Evolutionary conservation across 805 yeast genomes (phyloP), one percentile per base, ranked within the genome.

Genomic region (Myxozyma nipponensis): DNA sequence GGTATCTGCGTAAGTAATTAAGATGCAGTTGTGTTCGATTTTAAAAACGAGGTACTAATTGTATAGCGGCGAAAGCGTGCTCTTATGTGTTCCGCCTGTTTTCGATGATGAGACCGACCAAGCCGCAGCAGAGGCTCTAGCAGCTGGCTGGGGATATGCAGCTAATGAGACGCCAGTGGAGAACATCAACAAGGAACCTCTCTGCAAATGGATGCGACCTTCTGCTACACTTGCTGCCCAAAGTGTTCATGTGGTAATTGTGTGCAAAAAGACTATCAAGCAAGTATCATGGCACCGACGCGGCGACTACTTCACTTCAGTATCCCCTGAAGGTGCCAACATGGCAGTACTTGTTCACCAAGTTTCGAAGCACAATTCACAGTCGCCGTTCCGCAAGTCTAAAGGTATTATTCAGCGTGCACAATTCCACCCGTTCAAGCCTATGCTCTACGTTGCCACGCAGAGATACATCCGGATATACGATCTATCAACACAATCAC

Each of bases 331-430:
- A 46, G 84, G 88, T 45, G 87, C 86, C 48, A 82, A 88, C 65
- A 78, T 90, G 9, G 83, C 98, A 4, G 96, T 93, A 37, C 75
- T 93, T 54, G 88, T 93, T 58, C 98, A 93, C 70, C 98, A 93
- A 73, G 71, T 93, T 44, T 88, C 97, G 2, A 88, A 88, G 69
- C 98, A 93, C 72, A 77, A 84, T 53, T 84, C 98, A 17, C 98
- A 93, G 72, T 86, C 96, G 9, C 98, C 98, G 54, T 93, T 93
- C 79, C 78, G 82, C 60, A 87, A 87, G 69, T 80, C 95, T 32
- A 86, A 86, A 72, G 98, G 98, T 59, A 84, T 91, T 56, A 83
- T 90, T 41, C 89, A 89, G 83, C 95, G 89, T 67, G 97, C 96
- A 56, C 85, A 84, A 69, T 93, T 93, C 81, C 98, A 93, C 70